Evolutionary conservation across 1,284 basidiomycete species (phyloP).

Genomic region (Cryptococcus hybrid): DNA sequence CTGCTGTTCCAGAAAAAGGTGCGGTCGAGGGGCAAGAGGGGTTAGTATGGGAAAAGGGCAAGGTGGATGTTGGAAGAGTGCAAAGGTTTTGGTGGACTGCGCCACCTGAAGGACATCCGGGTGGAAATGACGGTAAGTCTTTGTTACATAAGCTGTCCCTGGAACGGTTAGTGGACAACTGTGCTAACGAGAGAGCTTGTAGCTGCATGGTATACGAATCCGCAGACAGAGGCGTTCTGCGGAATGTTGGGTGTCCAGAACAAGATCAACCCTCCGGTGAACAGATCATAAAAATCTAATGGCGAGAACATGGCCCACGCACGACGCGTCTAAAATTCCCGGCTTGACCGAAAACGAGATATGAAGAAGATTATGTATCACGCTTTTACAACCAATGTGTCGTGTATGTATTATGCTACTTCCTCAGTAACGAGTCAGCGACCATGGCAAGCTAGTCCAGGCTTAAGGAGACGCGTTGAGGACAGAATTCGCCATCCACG

Average conservation of each 20-base stretch:
- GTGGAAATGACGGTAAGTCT: slow-evolving; percentile 39
- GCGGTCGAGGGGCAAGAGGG: slow-evolving; percentile 22
- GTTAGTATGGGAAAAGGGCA: slow-evolving; percentile 32
- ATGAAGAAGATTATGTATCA: no score
- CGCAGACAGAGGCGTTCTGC: slow-evolving; percentile 87
- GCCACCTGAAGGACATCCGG: slow-evolving; percentile 56
- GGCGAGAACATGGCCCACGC: no score
- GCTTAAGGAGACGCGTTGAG: no score
- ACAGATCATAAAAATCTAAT: no score
- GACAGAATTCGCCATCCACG: no score
- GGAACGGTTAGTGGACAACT: no score
- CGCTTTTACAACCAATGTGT: no score
- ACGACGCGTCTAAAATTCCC: no score
- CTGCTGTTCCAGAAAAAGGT: slow-evolving; percentile 6
- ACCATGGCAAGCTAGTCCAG: no score
- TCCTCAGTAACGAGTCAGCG: no score
- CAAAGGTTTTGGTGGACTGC: slow-evolving; percentile 76
- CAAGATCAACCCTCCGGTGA: slow-evolving; percentile 61
- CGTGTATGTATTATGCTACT: no score
- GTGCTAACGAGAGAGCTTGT: not conserved
- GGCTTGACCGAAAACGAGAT: no score
- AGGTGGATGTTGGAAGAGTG: slow-evolving; percentile 56
- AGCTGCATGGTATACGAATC: slow-evolving; percentile 73
- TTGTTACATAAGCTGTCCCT: not conserved
- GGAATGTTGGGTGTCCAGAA: slow-evolving; percentile 75